A percentile compares a stretch with the other conserved stretches of the same genome.
phyloP scores from a whole-genome alignment of 345 rosid species.

The Salix dunnii region DNA sequence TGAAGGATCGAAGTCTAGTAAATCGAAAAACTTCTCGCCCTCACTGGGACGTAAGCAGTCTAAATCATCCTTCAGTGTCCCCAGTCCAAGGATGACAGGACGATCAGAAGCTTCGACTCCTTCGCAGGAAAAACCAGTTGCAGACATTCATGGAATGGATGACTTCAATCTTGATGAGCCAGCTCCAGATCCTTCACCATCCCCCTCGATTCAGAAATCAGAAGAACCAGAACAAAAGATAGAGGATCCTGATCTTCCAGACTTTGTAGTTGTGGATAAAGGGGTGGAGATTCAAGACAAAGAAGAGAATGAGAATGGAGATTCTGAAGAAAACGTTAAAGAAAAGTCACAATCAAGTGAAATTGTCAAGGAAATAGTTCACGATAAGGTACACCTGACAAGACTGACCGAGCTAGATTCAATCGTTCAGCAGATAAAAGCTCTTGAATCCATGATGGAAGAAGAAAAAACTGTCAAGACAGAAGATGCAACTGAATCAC shows the following conservation, averaged over 20 bases:
- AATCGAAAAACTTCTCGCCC: conserved; percentile 37
- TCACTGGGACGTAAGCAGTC: conserved; percentile 77
- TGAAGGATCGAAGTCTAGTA: conserved; percentile 44
- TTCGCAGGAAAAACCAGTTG: conserved; percentile 28
- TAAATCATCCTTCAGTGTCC: conserved; percentile 76
- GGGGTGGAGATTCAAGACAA: conserved; percentile 80
- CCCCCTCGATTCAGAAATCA: conserved; percentile 27
- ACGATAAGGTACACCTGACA: conserved; percentile 53
- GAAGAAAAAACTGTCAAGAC: conserved; percentile 37
- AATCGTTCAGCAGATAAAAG: conserved; percentile 86
- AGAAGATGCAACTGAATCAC: conserved; percentile 55
- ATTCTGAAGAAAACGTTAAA: conserved; percentile 44
- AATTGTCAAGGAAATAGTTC: conserved; percentile 65
- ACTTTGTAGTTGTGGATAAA: conserved; percentile 82
- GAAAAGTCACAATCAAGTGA: conserved; percentile 49
- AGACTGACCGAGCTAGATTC: conserved; percentile 79
- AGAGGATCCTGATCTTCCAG: conserved; percentile 64
- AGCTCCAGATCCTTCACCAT: conserved; percentile 31
- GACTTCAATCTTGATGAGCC: conserved; percentile 87
- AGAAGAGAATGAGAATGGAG: conserved; percentile 27
- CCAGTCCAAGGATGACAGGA: conserved; percentile 74
- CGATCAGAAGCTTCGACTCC: conserved; percentile 68
- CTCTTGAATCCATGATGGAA: conserved; percentile 80
- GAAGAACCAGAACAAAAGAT: conserved; percentile 42
- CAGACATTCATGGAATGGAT: conserved; percentile 71